These are phyloP conservation scores for Skeletonema marinoi DNA, from an alignment of 108 stramenopile species.

Conservation along the genomic window DNA sequence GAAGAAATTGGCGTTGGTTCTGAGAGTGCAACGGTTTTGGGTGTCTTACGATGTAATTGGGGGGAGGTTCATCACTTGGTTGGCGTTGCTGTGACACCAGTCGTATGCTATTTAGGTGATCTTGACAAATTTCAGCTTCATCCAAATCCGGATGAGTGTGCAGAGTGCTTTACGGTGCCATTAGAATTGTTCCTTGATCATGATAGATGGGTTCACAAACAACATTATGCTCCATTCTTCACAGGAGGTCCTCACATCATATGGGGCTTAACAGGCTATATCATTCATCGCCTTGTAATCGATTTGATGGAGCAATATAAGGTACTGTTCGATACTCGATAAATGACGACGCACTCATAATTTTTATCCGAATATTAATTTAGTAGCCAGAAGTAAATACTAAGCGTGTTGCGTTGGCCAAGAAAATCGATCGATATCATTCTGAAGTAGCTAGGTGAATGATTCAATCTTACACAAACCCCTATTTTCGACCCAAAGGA, in stretches of 20 bases:
- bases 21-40: constrained; percentile 62
- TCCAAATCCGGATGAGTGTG: constrained; percentile 88
- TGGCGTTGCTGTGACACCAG: constrained; percentile 93
- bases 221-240: constrained; percentile 87
- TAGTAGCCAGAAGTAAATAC: constrained; percentile 1
- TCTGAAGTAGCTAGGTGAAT: background rate
- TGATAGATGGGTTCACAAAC: constrained; percentile 74
- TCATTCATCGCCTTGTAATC: constrained; percentile 83
- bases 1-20: constrained; percentile 89
- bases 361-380: constrained; percentile 5
- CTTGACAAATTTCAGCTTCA: constrained; percentile 58
- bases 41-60: constrained; percentile 92
- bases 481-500: background rate
- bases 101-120: constrained; percentile 88
- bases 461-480: background rate
- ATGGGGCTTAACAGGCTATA: constrained; percentile 93
- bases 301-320: constrained; percentile 74
- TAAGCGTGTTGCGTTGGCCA: constrained; percentile 1
- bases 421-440: background rate
- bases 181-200: constrained; percentile 67
- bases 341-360: background rate
- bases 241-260: constrained; percentile 87
- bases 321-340: constrained; percentile 32
- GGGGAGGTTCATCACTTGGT: constrained; percentile 86
- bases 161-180: constrained; percentile 89